A percentile compares a stretch with the other conserved stretches of the same genome.
phyloP scores from a whole-genome alignment of 352 stramenopile species.

The Halophytophthora batemanensis region DNA sequence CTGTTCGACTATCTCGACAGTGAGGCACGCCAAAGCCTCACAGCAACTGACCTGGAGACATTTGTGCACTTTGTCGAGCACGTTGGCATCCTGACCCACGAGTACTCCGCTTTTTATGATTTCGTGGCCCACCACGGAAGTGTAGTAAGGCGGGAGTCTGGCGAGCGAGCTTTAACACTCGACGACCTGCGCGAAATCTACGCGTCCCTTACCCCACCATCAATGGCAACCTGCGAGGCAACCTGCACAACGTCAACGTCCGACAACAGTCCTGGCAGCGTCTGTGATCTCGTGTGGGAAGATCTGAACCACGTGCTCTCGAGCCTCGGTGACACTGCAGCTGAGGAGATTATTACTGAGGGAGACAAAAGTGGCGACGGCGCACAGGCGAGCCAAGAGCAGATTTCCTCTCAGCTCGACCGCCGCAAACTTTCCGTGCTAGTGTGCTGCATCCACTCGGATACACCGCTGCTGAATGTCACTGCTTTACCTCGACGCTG shows the following conservation, averaged over 20 bases:
- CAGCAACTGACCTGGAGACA: slow-evolving; percentile 15
- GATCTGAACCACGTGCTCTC: slow-evolving; percentile 23
- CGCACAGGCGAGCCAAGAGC: neutral
- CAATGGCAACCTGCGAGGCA: neutral
- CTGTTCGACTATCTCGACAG: slow-evolving; percentile 47
- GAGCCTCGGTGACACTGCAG: neutral
- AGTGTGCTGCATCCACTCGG: slow-evolving; percentile 29
- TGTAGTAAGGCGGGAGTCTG: slow-evolving; percentile 1
- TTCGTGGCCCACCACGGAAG: slow-evolving; percentile 27
- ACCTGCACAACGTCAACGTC: neutral
- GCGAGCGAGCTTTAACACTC: slow-evolving; percentile 22
- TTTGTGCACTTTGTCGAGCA: slow-evolving; percentile 30
- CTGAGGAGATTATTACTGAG: neutral
- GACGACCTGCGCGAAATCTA: slow-evolving; percentile 47
- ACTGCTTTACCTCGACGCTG: slow-evolving; percentile 1
- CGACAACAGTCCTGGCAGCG: slow-evolving; percentile 8
- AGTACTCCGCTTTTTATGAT: slow-evolving; percentile 3
- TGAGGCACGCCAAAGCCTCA: slow-evolving; percentile 30
- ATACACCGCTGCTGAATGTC: slow-evolving; percentile 24
- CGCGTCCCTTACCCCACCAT: slow-evolving; percentile 10
- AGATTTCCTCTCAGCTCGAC: slow-evolving; percentile 5
- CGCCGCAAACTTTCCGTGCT: slow-evolving; percentile 24
- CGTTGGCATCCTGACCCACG: slow-evolving; percentile 7
- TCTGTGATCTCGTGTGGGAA: slow-evolving; percentile 36
- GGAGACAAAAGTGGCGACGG: neutral